Percentiles rank a stretch among this genome's conserved stretches.
Conservation (phyloP, 2,329 filamentous ascomycete genomes). For the Kalmusia sp. region DNA sequence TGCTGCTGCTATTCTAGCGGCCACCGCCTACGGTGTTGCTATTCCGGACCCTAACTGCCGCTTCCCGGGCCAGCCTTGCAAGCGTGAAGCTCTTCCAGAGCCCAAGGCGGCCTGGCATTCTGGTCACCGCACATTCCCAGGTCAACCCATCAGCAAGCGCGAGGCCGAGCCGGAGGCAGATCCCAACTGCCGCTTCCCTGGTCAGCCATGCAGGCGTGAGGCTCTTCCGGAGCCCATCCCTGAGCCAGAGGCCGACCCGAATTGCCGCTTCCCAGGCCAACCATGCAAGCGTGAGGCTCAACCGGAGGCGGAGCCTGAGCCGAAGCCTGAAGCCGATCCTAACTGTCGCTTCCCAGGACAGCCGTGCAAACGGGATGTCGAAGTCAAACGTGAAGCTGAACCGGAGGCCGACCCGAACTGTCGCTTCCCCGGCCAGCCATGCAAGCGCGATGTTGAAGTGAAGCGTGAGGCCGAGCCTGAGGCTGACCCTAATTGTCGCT, state of each 20-base stretch:
- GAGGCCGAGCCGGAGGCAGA: slow-evolving; percentile 29
- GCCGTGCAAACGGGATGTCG: neutral
- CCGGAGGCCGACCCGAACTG: neutral
- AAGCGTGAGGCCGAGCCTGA: slow-evolving; percentile 41
- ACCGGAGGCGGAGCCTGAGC: slow-evolving; percentile 11
- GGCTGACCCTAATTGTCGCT: slow-evolving; percentile 34
- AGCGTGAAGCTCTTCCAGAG: slow-evolving; percentile 40
- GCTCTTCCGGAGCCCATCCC: slow-evolving; percentile 39
- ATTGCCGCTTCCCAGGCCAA: slow-evolving; percentile 26
- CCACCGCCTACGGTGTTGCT: slow-evolving; percentile 49
- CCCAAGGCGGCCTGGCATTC: slow-evolving; percentile 23
- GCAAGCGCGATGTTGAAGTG: neutral
- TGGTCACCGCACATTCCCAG: slow-evolving; percentile 28
- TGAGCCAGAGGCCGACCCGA: slow-evolving; percentile 14
- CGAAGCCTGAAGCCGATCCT: neutral
- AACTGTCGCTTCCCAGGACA: neutral
- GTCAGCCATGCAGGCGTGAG: slow-evolving; percentile 39
- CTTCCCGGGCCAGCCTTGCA: slow-evolving; percentile 34
- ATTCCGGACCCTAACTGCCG: slow-evolving; percentile 39
- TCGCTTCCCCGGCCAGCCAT: neutral
- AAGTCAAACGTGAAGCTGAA: slow-evolving; percentile 21
- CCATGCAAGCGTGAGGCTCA: slow-evolving; percentile 35
- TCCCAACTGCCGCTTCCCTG: slow-evolving; percentile 25
- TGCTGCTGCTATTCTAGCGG: slow-evolving; percentile 50
- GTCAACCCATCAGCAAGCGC: slow-evolving; percentile 36